Base-by-base conservation (phyloP, 352 stramenopile genomes). In the Phytophthora nicotianae region DNA sequence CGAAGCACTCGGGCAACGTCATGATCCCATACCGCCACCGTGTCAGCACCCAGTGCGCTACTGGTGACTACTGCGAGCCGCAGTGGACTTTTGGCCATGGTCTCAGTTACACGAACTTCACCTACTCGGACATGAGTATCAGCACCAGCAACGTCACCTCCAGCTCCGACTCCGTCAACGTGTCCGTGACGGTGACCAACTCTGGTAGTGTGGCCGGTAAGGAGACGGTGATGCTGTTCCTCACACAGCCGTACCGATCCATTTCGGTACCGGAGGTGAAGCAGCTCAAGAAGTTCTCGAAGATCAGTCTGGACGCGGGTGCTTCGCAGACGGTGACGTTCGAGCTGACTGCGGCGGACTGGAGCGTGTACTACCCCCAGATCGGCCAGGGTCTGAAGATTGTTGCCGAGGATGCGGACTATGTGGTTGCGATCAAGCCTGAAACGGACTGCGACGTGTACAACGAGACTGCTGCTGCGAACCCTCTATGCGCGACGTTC, bases 31-130 rank as follows among this genome's bases (percentile, higher is more conserved):
- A 60, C 19, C 53, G 32, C 14, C 53, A 61, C 19, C 52, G 52
- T 33, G 42, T 50, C 4, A 52, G 27, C 20, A 68, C 68, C 6
- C 69, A 68, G 6, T 89, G 79, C 20, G 59, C 72, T 19, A 57
- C 62, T 11, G 40, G 42, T 13, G 58, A 59, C 40, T 86, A 87
- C 62, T 90, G 79, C 35, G 45, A 68, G 8, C 68, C 69, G 21
- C 60, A 89, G 55, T 89, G 74, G 74, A 48, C 56, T 13, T 90
- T 88, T 42, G 81, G 81, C 17, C 46, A 64, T 5, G 81, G 81
- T n/a, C 58, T 89, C 21, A 86, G 75, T 58, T 91, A 89, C 70
- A 86, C 82, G 13, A 76, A 48, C 20, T 88, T 89, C 26, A 57
- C 55, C 7, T 88, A 88, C 63, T 69, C 50, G 1, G 50, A 66